Percentiles rank a stretch among this genome's conserved stretches.
Evolutionary conservation across 2,329 filamentous ascomycete genomes (phyloP).

Genomic region (Periglandula ipomoeae): DNA sequence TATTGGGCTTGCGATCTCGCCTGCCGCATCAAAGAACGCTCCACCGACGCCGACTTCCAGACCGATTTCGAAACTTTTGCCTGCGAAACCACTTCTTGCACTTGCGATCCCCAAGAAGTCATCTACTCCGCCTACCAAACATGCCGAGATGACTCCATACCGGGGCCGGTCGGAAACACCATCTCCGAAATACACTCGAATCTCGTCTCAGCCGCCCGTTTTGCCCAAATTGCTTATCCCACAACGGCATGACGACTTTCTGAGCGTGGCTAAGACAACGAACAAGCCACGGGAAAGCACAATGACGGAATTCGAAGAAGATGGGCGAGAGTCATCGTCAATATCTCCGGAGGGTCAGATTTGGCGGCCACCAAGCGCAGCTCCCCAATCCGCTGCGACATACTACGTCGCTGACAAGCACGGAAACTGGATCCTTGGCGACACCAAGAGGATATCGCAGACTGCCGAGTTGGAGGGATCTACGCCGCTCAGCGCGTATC

Average conservation of each 20-base stretch:
- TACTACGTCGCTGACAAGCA: constrained; percentile 43
- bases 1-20: constrained; percentile 38
- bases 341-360: constrained; percentile 30
- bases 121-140: neutral
- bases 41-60: constrained; percentile 18
- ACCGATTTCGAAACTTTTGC: constrained; percentile 34
- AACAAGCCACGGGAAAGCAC: constrained; percentile 30
- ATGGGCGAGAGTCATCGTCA: constrained; percentile 26
- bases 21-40: constrained; percentile 15
- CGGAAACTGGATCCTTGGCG: constrained; percentile 44
- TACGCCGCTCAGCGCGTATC: constrained; percentile 8
- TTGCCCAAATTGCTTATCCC: constrained; percentile 23
- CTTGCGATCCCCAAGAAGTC: constrained; percentile 4
- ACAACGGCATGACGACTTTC: neutral
- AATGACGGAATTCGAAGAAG: constrained; percentile 45
- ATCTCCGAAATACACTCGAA: constrained; percentile 11
- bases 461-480: constrained; percentile 17
- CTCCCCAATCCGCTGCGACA: constrained; percentile 34
- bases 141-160: neutral
- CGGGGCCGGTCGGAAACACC: neutral
- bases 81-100: constrained; percentile 35
- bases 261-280: neutral
- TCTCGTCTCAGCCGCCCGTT: constrained; percentile 12
- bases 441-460: constrained; percentile 21
- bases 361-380: constrained; percentile 40